Evolutionary conservation across 306 rosid genomes (phyloP), one percentile per base, ranked within the genome.

Genomic region (Gillenia trifoliata): DNA sequence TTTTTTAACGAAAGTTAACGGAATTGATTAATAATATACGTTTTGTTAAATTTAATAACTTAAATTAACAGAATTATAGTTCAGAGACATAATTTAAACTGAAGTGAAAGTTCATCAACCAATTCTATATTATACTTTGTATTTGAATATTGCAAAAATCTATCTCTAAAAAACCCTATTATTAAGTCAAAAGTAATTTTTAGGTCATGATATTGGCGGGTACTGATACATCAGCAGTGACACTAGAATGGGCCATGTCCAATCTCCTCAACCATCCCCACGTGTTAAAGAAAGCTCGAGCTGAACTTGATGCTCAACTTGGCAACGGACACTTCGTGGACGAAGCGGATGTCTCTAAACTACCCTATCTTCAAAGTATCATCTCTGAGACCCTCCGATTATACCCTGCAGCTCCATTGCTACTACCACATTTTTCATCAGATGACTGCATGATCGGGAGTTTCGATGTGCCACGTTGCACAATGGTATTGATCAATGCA

Each of bases 171-270:
- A n/a, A n/a, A n/a, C n/a, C n/a, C n/a, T n/a, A n/a, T n/a, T n/a
- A n/a, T n/a, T 57, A 23, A 23, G 11, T 36, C 3, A 11, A 11
- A 5, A 11, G 17, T 52, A 15, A 69, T 29, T 30, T 69, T 69
- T 15, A 90, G 96, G 70, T 76, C 8, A 17, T 90, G 57, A 26
- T 83, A 16, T 17, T 75, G 4, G 90, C 93, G 0, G 93, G 96
- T 29, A 85, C 92, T 5, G 89, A 88, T 62, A 80, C 93, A n/a
- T 74, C 92, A 0, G 70, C 93, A 0, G 23, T 75, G 2, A 73
- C 89, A 20, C 28, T 88, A 36, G 41, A 36, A 8, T 36, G 41
- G 11, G 41, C 41, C 41, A 36, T 36, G 11, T 36, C 11, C 41
- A 76, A 83, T 73, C 66, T 91, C 4, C 68, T 88, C 4, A 91